Percentiles rank a stretch among this genome's conserved stretches.
Conservation (phyloP, 148 eudicot genomes). For the Silene latifolia region DNA sequence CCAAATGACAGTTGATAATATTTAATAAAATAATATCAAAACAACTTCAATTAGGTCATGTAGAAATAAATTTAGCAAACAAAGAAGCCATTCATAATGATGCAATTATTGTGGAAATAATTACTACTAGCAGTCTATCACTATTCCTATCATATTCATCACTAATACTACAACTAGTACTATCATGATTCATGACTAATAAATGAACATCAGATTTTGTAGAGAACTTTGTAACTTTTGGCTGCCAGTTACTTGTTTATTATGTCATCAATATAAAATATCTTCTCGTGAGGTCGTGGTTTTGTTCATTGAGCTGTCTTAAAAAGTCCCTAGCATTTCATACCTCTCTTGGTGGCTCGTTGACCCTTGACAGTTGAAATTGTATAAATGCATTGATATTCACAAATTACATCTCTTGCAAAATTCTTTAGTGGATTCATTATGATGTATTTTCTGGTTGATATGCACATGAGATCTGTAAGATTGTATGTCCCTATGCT, state of each 20-base stretch:
- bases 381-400: background rate
- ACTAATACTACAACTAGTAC: background rate
- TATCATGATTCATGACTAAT: background rate
- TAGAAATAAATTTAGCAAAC: background rate
- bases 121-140: too few species aligned
- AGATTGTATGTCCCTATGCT: background rate
- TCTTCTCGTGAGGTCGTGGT: background rate
- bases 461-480: background rate
- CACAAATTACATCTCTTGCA: background rate
- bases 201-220: too few species aligned
- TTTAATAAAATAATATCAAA: too few species aligned
- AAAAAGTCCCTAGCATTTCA: background rate
- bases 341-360: background rate
- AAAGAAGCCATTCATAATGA: background rate
- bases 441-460: background rate
- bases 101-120: background rate
- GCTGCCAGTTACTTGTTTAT: background rate
- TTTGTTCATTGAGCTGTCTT: background rate
- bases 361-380: background rate
- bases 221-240: background rate
- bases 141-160: too few species aligned
- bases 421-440: constrained; percentile 2
- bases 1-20: background rate
- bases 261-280: background rate
- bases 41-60: background rate